phyloP scores from a whole-genome alignment of 129 eudicot species.

The Lactuca saligna region DNA sequence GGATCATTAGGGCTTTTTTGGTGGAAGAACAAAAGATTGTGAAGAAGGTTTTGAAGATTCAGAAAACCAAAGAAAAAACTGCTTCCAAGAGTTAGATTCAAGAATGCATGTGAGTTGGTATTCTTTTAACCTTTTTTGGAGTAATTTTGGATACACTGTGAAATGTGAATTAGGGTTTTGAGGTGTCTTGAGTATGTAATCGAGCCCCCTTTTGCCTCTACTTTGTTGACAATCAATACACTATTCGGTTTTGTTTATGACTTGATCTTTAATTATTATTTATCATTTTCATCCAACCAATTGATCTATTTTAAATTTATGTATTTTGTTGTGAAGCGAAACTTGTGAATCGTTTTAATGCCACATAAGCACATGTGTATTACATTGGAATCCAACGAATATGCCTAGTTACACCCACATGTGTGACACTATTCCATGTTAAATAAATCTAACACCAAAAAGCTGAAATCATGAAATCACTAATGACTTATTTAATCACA shows the following conservation, averaged over 20 bases:
- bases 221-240: constrained; percentile 3
- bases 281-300: too few species aligned
- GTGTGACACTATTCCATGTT: too few species aligned
- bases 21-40: constrained; percentile 91
- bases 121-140: constrained; percentile 7
- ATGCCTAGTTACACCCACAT: too few species aligned
- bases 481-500: too few species aligned
- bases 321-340: too few species aligned
- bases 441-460: too few species aligned
- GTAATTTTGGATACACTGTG: constrained; percentile 26
- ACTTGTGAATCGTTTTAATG: too few species aligned
- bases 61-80: constrained; percentile 69
- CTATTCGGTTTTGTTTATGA: background rate
- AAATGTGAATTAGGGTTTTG: constrained; percentile 22
- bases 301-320: too few species aligned
- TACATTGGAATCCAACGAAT: too few species aligned
- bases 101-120: constrained; percentile 6
- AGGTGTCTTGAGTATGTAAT: constrained; percentile 24
- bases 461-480: too few species aligned
- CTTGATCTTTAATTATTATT: background rate
- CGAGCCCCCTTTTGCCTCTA: constrained; percentile 1
- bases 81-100: constrained; percentile 51
- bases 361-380: too few species aligned
- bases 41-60: constrained; percentile 92
- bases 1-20: constrained; percentile 83